These are phyloP conservation scores for Baorangia bicolor DNA, from an alignment of 768 basidiomycete species.

Conservation along the genomic window DNA sequence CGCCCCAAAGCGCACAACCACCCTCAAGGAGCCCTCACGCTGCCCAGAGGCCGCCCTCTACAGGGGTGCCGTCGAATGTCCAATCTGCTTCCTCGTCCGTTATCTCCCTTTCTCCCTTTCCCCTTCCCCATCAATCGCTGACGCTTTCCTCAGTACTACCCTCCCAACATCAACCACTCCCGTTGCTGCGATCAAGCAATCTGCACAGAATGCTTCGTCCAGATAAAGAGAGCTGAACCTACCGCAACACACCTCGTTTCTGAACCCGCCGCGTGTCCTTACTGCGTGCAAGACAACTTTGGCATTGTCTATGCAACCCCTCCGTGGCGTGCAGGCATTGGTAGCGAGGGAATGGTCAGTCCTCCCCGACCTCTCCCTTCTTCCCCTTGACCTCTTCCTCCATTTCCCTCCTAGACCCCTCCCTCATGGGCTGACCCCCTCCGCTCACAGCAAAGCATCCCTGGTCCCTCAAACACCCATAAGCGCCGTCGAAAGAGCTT, in stretches of 20 bases:
- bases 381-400: background rate
- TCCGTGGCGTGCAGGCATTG: constrained; percentile 76
- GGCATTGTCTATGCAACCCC: constrained; percentile 87
- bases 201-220: constrained; percentile 98
- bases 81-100: constrained; percentile 95
- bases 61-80: constrained; percentile 87
- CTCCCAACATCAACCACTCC: constrained; percentile 94
- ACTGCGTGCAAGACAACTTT: constrained; percentile 97
- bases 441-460: constrained; percentile 42
- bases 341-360: constrained; percentile 69
- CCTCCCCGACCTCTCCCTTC: background rate
- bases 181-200: constrained; percentile 98
- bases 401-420: constrained; percentile 30
- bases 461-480: constrained; percentile 44
- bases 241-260: constrained; percentile 94
- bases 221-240: constrained; percentile 96
- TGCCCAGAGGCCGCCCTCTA: constrained; percentile 79
- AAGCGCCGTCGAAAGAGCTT: constrained; percentile 88
- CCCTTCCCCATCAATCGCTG: constrained; percentile 13
- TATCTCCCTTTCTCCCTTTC: constrained; percentile 18
- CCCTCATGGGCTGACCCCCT: constrained; percentile 55
- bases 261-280: constrained; percentile 96
- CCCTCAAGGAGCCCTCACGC: constrained; percentile 63
- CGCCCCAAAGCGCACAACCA: constrained; percentile 51
- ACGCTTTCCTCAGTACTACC: constrained; percentile 76